Evolutionary conservation across 2,329 filamentous ascomycete genomes (phyloP).

Genomic region (Colletotrichum orbiculare): DNA sequence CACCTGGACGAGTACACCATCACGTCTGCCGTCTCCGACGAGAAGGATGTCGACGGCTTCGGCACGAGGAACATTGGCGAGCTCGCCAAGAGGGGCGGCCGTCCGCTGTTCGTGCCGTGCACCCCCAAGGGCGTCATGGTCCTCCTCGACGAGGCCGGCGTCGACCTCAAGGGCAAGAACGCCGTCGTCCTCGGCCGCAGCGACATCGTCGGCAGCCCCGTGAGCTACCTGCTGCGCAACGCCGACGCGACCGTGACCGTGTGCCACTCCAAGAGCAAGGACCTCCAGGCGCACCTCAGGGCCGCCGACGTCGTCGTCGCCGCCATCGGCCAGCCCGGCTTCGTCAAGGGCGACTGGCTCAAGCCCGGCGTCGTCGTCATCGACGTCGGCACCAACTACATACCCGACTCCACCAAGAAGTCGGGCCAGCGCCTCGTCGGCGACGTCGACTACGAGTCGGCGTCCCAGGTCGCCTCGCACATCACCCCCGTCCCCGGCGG

Average conservation of each 20-base stretch:
- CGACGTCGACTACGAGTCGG: slow-evolving; percentile 92
- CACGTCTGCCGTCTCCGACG: slow-evolving; percentile 89
- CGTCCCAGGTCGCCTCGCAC: slow-evolving; percentile 84
- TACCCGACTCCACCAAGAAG: slow-evolving; percentile 89
- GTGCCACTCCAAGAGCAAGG: slow-evolving; percentile 89
- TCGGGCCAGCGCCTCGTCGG: slow-evolving; percentile 92
- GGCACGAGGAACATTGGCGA: slow-evolving; percentile 95
- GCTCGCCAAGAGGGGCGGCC: slow-evolving; percentile 92
- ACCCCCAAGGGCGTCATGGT: slow-evolving; percentile 98
- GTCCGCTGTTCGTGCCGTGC: slow-evolving; percentile 90
- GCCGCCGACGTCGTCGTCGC: slow-evolving; percentile 90
- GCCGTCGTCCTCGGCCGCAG: slow-evolving; percentile 95
- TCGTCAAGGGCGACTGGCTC: slow-evolving; percentile 94
- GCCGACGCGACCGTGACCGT: slow-evolving; percentile 97
- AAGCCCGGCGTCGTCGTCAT: slow-evolving; percentile 97
- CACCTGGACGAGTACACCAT: slow-evolving; percentile 91
- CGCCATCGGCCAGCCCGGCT: slow-evolving; percentile 87
- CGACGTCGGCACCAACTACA: slow-evolving; percentile 97
- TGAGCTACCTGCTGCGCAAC: slow-evolving; percentile 94
- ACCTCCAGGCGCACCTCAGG: slow-evolving; percentile 80
- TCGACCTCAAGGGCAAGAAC: slow-evolving; percentile 88
- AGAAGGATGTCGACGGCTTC: slow-evolving; percentile 99
- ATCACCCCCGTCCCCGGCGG: slow-evolving; percentile 97
- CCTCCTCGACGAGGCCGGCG: slow-evolving; percentile 83
- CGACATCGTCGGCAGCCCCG: slow-evolving; percentile 96